Percentiles rank a stretch among this genome's conserved stretches.
Evolutionary conservation across 1,284 basidiomycete genomes (phyloP).

Genomic region (Ustilago lituana): DNA sequence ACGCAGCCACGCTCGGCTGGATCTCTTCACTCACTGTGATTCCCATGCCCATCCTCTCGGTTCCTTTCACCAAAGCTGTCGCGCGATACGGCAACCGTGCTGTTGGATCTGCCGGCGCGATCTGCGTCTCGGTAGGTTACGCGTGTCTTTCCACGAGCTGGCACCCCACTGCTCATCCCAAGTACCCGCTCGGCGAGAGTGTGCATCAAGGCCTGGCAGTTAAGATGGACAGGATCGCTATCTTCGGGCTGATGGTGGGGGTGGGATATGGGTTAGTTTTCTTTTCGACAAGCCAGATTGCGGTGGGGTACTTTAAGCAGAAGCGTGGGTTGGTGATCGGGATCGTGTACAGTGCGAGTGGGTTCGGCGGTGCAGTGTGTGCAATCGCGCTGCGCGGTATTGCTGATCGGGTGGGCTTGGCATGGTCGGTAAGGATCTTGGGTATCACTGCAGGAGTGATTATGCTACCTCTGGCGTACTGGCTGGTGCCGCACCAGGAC

Average conservation of each 20-base stretch:
- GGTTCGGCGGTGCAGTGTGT: conserved; percentile 66
- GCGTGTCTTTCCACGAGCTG: conserved; percentile 56
- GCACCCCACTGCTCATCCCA: conserved; percentile 17
- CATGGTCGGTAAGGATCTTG: conserved; percentile 57
- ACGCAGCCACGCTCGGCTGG: conserved; percentile 64
- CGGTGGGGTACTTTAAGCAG: conserved; percentile 62
- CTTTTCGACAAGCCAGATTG: conserved; percentile 44
- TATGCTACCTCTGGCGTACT: conserved; percentile 36
- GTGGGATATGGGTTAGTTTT: conserved; percentile 44
- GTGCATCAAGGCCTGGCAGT: conserved; percentile 16
- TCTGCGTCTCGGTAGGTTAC: conserved; percentile 55
- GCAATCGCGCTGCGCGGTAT: conserved; percentile 54
- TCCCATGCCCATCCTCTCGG: conserved; percentile 58
- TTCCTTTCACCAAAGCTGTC: conserved; percentile 61
- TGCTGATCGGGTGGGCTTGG: conserved; percentile 48
- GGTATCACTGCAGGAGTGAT: conserved; percentile 18
- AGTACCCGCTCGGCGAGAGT: conserved; percentile 8
- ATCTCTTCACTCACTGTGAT: conserved; percentile 61
- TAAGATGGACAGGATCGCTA: conserved; percentile 18
- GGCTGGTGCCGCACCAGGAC: conserved; percentile 29
- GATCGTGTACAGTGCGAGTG: conserved; percentile 65
- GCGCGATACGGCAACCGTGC: conserved; percentile 52
- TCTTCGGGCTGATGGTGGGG: conserved; percentile 36
- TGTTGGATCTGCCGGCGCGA: conserved; percentile 51
- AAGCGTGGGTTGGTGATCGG: conserved; percentile 64